A percentile compares a stretch with the other conserved stretches of the same genome.
Conservation (phyloP, 768 basidiomycete species). For the Lentinula lateritia region DNA sequence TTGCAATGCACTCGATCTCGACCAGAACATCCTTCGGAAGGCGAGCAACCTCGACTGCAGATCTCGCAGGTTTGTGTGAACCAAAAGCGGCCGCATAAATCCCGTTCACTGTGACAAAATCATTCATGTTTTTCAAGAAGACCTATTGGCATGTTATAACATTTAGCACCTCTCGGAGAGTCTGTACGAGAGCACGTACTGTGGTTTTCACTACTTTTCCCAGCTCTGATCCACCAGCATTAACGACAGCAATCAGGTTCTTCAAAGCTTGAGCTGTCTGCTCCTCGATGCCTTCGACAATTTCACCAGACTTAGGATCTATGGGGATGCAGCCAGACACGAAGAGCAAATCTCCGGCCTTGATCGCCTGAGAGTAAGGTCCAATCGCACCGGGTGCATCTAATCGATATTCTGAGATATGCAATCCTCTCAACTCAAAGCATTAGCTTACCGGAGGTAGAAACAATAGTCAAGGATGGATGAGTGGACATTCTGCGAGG, state of each 20-base stretch:
- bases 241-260: conserved; percentile 80
- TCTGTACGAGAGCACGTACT: conserved; percentile 34
- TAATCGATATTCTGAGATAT: conserved; percentile 20
- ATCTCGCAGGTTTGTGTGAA: conserved; percentile 87
- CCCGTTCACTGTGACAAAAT: conserved; percentile 79
- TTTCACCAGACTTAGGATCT: conserved; percentile 61
- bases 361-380: conserved; percentile 87
- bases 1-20: conserved; percentile 88
- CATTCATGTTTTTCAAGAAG: conserved; percentile 89
- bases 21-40: conserved; percentile 89
- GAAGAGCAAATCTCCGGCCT: conserved; percentile 80
- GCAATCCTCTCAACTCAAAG: background rate
- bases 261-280: conserved; percentile 82
- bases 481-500: conserved; percentile 23
- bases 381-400: conserved; percentile 78
- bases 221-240: conserved; percentile 73
- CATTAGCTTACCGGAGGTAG: conserved; percentile 30
- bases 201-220: conserved; percentile 89
- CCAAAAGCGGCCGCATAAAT: conserved; percentile 86
- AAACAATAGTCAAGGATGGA: conserved; percentile 32
- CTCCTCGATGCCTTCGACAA: conserved; percentile 71
- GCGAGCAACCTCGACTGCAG: conserved; percentile 83
- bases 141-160: conserved; percentile 45
- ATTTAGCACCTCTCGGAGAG: background rate
- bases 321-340: conserved; percentile 86